Conservation (phyloP, 202 grass and related monocot species). For the Schoenoplectus tabernaemontani region DNA sequence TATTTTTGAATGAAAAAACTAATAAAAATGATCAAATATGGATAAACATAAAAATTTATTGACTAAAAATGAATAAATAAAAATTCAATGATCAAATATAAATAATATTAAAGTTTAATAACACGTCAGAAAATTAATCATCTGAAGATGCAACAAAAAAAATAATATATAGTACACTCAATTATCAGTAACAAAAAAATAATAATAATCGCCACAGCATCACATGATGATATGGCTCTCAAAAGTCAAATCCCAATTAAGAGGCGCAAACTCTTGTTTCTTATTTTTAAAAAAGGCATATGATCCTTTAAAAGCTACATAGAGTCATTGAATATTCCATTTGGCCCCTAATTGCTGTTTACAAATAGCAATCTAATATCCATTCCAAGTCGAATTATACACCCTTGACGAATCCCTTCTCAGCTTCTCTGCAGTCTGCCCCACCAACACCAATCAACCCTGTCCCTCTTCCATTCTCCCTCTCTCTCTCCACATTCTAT, state of each 20-base stretch:
- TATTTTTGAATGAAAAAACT: no score
- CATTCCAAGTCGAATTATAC: background rate
- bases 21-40: no score
- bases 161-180: background rate
- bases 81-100: no score
- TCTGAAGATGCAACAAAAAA: no score
- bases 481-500: background rate
- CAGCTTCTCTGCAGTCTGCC: no score
- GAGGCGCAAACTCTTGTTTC: background rate
- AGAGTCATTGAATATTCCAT: slow-evolving; percentile 22
- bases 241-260: background rate
- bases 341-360: slow-evolving; percentile 5
- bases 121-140: no score
- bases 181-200: background rate
- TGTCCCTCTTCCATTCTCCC: background rate
- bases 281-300: background rate
- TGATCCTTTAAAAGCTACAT: slow-evolving; percentile 6
- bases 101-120: no score
- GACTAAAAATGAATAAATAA: no score
- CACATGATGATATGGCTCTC: background rate
- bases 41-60: no score
- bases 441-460: background rate
- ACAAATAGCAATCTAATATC: background rate
- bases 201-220: background rate
- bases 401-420: background rate